These are phyloP conservation scores for Begonia masoniana DNA, from an alignment of 306 rosid genomes.

Conservation along the genomic window DNA sequence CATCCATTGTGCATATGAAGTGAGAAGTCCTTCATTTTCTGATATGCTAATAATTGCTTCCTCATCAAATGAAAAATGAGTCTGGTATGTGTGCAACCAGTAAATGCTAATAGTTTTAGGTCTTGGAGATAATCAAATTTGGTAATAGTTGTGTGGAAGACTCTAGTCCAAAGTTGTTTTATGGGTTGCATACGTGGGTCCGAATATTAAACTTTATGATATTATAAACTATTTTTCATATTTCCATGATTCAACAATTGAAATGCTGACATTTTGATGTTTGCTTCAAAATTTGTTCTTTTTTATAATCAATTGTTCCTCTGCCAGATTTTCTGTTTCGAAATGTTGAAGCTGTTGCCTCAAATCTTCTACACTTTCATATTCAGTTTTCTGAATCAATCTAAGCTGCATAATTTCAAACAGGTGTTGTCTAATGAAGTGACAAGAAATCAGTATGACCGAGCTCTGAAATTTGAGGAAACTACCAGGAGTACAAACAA, in stretches of 20 bases:
- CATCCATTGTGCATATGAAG: conserved; percentile 70
- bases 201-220: too few relatives aligned
- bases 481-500: conserved; percentile 19
- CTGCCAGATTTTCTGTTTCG: too few relatives aligned
- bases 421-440: conserved; percentile 73
- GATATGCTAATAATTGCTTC: not conserved
- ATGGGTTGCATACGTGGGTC: too few relatives aligned
- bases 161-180: too few relatives aligned
- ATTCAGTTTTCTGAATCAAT: too few relatives aligned
- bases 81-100: not conserved
- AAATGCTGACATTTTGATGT: not conserved
- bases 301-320: not conserved
- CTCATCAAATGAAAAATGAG: not conserved
- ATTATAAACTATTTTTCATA: too few relatives aligned
- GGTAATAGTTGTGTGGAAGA: too few relatives aligned
- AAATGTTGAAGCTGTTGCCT: too few relatives aligned
- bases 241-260: too few relatives aligned
- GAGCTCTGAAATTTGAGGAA: conserved; percentile 32
- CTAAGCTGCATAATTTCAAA: conserved; percentile 1
- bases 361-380: too few relatives aligned
- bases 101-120: too few relatives aligned
- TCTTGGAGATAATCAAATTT: too few relatives aligned
- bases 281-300: not conserved
- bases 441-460: conserved; percentile 53
- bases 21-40: conserved; percentile 14